phyloP scores from a whole-genome alignment of 306 rosid genomes.

The Castanea sativa region DNA sequence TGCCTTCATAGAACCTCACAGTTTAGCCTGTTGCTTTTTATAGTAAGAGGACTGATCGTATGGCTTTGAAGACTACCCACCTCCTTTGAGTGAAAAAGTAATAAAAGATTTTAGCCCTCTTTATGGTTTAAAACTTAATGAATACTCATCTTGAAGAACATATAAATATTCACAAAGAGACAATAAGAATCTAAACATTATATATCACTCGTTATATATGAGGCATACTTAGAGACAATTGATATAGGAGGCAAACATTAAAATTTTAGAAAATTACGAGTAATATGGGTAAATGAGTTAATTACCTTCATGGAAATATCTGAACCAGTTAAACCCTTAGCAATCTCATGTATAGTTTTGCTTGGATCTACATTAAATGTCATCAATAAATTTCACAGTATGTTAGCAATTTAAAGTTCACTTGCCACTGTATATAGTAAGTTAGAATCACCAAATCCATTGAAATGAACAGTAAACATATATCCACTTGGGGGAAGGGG shows the following conservation, averaged over 20 bases:
- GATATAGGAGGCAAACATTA: background rate
- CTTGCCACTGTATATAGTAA: background rate
- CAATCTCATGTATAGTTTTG: conserved; percentile 65
- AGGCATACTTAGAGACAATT: too few species aligned
- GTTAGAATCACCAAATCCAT: background rate
- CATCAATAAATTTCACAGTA: conserved; percentile 6
- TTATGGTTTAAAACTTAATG: too few species aligned
- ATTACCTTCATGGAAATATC: conserved; percentile 64
- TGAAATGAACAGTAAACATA: background rate
- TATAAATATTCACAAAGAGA: background rate
- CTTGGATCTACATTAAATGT: conserved; percentile 52
- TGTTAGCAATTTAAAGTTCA: conserved; percentile 24
- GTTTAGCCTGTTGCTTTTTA: too few species aligned
- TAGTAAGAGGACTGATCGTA: too few species aligned
- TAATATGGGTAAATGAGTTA: conserved; percentile 11
- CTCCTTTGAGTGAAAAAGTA: too few species aligned
- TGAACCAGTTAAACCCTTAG: conserved; percentile 52
- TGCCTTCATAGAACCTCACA: too few species aligned
- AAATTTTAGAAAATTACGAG: background rate
- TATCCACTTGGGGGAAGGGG: background rate
- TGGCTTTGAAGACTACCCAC: too few species aligned
- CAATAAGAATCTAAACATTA: background rate
- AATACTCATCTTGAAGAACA: background rate
- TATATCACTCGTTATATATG: too few species aligned
- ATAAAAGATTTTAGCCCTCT: too few species aligned